Conservation (phyloP, 768 basidiomycete species). For the Inosperma sp. region DNA sequence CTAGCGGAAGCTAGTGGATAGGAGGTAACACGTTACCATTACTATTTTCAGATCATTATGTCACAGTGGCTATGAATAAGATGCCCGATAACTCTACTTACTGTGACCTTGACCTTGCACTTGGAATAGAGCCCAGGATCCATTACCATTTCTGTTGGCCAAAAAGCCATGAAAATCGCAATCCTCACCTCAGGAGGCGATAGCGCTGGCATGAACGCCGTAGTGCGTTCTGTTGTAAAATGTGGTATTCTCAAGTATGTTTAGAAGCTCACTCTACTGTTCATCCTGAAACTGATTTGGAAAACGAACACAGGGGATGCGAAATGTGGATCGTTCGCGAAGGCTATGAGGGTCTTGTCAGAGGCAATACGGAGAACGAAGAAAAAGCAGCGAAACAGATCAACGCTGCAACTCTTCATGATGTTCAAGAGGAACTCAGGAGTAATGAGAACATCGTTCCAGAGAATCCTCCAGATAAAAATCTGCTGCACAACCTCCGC, state of each 20-base stretch:
- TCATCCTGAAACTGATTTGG: background rate
- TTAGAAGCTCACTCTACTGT: slow-evolving; percentile 4
- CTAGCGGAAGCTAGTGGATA: too few species aligned
- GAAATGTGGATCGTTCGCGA: slow-evolving; percentile 96
- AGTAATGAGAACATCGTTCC: slow-evolving; percentile 10
- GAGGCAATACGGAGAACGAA: slow-evolving; percentile 62
- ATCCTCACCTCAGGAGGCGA: slow-evolving; percentile 96
- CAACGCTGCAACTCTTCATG: slow-evolving; percentile 22
- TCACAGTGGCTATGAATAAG: too few species aligned
- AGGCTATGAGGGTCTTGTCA: slow-evolving; percentile 96
- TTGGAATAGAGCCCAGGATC: too few species aligned
- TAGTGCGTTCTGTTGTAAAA: slow-evolving; percentile 90
- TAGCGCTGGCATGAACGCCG: slow-evolving; percentile 96
- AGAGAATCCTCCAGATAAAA: slow-evolving; percentile 27
- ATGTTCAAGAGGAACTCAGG: slow-evolving; percentile 18
- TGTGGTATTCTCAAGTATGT: slow-evolving; percentile 84
- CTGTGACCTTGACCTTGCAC: too few species aligned
- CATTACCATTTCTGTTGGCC: too few species aligned
- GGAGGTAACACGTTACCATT: too few species aligned
- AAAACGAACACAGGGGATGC: slow-evolving; percentile 64
- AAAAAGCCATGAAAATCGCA: slow-evolving; percentile 79
- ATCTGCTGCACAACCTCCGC: slow-evolving; percentile 66
- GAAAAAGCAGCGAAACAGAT: slow-evolving; percentile 18
- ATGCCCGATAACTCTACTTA: too few species aligned
- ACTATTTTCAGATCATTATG: too few species aligned